These are phyloP conservation scores for Rubia yunnanensis DNA, from an alignment of 257 asterid genomes.

Conservation along the genomic window DNA sequence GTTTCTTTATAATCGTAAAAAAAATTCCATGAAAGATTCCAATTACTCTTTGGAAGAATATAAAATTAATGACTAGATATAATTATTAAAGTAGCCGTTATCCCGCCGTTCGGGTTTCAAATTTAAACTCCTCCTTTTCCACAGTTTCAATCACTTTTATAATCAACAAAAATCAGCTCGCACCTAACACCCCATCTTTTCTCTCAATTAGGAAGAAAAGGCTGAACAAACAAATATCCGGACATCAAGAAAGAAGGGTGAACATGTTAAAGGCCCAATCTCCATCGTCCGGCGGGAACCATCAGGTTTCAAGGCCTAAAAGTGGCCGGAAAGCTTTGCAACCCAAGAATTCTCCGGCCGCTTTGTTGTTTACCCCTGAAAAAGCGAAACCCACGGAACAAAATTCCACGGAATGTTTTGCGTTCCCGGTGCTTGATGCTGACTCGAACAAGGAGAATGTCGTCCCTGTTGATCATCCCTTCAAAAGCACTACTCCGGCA, in stretches of 20 bases:
- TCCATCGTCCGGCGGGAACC: conserved; percentile 10
- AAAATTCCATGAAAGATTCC: too few species aligned
- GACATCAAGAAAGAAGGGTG: background rate
- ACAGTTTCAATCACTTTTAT: background rate
- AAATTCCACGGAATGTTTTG: conserved; percentile 12
- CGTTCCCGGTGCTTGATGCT: conserved; percentile 12
- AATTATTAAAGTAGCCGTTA: conserved; percentile 11
- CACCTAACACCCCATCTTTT: background rate
- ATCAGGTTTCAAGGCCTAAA: conserved; percentile 15
- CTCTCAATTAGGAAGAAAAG: background rate
- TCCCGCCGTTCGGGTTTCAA: conserved; percentile 12
- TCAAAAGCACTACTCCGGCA: conserved; percentile 12
- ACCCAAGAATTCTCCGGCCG: conserved; percentile 30
- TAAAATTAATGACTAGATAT: background rate
- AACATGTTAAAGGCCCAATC: conserved; percentile 17
- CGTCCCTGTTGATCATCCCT: conserved; percentile 20
- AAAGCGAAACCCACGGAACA: conserved; percentile 10
- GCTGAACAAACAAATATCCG: background rate
- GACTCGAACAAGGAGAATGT: conserved; percentile 56
- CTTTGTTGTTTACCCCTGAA: conserved; percentile 7
- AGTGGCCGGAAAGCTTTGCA: conserved; percentile 39
- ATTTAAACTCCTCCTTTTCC: conserved; percentile 3
- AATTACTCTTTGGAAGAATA: too few species aligned
- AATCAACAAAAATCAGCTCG: background rate
- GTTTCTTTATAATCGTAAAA: too few species aligned